Base-by-base conservation (phyloP, 129 eudicot species). In the Rutidosis leptorrhynchoides region DNA sequence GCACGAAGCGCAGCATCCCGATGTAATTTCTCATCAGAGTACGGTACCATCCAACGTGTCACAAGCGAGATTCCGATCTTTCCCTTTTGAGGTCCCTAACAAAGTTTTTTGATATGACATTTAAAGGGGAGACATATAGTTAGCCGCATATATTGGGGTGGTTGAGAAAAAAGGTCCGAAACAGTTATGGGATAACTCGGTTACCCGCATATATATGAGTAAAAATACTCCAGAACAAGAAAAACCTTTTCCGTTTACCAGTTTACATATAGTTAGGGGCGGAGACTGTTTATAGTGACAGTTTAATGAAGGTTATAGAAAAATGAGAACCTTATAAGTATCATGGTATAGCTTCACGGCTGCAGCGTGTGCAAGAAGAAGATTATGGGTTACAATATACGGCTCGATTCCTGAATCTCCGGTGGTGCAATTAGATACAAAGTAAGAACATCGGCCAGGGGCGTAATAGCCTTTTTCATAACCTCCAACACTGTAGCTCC, bases 401-500 rank as follows among this genome's bases (percentile, higher is more conserved):
- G 96, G 96, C 66, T 88, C 92, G 3, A 75, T 75, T 48, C 84
- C 86, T 2, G 96, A 84, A 75, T 82, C 84, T 1, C 95, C 90
- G 4, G 72, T 69, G 8, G 70, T 66, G 69, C 88, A 84, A 16
- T 79, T 69, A 21, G 65, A 56, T 12, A 61, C 72, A 64, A 76
- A 84, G 6, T 64, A 45, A 32, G 90, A 84, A 59, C 90, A 84
- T 37, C 88, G 75, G 19, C 90, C 90, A 14, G 90, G 90, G 37
- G 90, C 84, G 48, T 69, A 73, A 40, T 28, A 21, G 56, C 95
- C 90, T 7, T 52, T 68, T 22, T 77, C 84, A 56, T 81, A 85
- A 12, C 87, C 86, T 21, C 54, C 60, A 2, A 33, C 58, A 21
- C 64, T 72, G 37, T 67, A 82, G 56, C 62, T 77, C 61, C 79